A percentile compares a stretch with the other conserved stretches of the same genome.
These are phyloP conservation scores for Trichoderma simmonsii DNA, from an alignment of 2,329 filamentous ascomycete species.

Conservation along the genomic window DNA sequence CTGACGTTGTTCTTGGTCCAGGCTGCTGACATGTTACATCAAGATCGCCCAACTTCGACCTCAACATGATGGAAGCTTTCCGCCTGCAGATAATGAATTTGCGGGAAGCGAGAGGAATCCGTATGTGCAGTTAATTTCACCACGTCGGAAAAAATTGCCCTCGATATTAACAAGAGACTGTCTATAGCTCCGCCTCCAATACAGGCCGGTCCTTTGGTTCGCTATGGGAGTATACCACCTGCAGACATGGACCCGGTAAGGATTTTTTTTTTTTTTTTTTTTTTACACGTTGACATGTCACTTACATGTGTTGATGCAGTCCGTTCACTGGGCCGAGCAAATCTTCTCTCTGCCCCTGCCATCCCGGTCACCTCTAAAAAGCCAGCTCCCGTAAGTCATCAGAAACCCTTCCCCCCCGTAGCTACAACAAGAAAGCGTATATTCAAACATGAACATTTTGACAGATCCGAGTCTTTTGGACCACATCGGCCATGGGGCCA, in stretches of 20 bases:
- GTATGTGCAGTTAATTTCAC: constrained; percentile 33
- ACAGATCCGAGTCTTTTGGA: constrained; percentile 46
- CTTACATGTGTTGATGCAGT: constrained; percentile 33
- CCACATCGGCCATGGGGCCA: constrained; percentile 44
- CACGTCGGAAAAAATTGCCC: background rate
- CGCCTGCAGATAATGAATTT: constrained; percentile 49
- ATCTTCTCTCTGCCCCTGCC: constrained; percentile 56
- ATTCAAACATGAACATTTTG: background rate
- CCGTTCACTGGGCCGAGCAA: constrained; percentile 58
- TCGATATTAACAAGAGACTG: background rate
- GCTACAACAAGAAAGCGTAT: constrained; percentile 1
- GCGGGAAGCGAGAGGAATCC: constrained; percentile 51
- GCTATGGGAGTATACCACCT: constrained; percentile 31
- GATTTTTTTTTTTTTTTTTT: background rate
- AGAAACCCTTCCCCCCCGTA: no score
- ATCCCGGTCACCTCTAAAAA: constrained; percentile 48
- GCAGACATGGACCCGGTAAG: constrained; percentile 26
- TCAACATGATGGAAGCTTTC: constrained; percentile 51
- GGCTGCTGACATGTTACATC: constrained; percentile 21
- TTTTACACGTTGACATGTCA: background rate
- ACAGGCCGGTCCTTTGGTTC: constrained; percentile 34
- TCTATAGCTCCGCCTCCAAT: constrained; percentile 31
- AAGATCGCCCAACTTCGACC: constrained; percentile 50
- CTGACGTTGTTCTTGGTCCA: background rate
- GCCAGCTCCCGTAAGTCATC: constrained; percentile 33